Conservation (phyloP, 108 stramenopile species). For the Thalassiosira profunda region DNA sequence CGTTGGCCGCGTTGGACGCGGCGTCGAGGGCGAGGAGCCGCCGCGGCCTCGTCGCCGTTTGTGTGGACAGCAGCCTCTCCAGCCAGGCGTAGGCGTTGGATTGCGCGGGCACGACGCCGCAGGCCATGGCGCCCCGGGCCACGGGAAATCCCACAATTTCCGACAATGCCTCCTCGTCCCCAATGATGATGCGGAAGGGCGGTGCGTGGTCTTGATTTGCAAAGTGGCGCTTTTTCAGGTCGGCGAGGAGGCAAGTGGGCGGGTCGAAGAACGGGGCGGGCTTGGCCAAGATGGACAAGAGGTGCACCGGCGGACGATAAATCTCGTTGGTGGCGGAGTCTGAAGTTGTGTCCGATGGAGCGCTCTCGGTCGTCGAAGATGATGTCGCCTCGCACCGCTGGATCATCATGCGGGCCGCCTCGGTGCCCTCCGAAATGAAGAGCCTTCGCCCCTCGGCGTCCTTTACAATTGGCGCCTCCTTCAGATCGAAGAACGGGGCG, state of each 20-base stretch:
- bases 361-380: too few relatives aligned
- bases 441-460: constrained; percentile 22
- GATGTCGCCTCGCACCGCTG: constrained; percentile 57
- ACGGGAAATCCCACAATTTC: constrained; percentile 69
- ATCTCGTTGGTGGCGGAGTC: too few relatives aligned
- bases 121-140: constrained; percentile 74
- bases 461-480: constrained; percentile 13
- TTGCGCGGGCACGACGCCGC: constrained; percentile 64
- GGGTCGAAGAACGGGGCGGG: constrained; percentile 59
- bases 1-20: constrained; percentile 76
- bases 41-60: not conserved
- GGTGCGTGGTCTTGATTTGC: not conserved
- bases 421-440: constrained; percentile 82
- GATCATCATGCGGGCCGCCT: constrained; percentile 71
- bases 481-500: constrained; percentile 52
- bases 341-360: too few relatives aligned
- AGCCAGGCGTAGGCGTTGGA: constrained; percentile 58
- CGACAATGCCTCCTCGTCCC: constrained; percentile 51
- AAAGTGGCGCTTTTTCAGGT: constrained; percentile 31
- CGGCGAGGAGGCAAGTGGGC: constrained; percentile 36
- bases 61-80: constrained; percentile 26
- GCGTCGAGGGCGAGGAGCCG: constrained; percentile 78
- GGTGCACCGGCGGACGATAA: constrained; percentile 31
- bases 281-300: constrained; percentile 69
- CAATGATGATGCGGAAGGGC: constrained; percentile 68